phyloP scores from a whole-genome alignment of 306 rosid genomes.

The Vigna radiata region DNA sequence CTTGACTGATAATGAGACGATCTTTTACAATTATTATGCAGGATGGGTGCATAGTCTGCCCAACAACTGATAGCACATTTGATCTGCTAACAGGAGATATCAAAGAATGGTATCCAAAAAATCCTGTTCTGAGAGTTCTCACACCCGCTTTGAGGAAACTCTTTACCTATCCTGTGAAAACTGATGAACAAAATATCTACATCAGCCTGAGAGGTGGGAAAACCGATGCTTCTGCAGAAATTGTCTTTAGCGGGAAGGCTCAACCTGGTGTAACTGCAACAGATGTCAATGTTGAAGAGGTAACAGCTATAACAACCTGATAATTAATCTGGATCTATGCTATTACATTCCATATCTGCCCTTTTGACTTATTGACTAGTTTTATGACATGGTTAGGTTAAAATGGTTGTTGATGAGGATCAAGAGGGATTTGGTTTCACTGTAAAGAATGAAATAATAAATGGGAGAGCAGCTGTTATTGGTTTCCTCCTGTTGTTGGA shows the following conservation, averaged over 20 bases:
- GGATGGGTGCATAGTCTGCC: conserved; percentile 97
- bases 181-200: conserved; percentile 80
- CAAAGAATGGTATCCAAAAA: conserved; percentile 95
- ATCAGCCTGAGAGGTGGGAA: conserved; percentile 62
- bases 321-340: neutral
- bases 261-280: conserved; percentile 87
- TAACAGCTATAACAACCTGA: conserved; percentile 32
- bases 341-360: neutral
- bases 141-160: conserved; percentile 84
- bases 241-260: conserved; percentile 88
- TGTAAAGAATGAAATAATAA: conserved; percentile 77
- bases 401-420: conserved; percentile 83
- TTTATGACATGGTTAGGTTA: conserved; percentile 60
- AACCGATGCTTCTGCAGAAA: conserved; percentile 77
- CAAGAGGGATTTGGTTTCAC: conserved; percentile 77
- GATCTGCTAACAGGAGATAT: conserved; percentile 75
- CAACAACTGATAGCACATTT: conserved; percentile 96
- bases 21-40: conserved; percentile 37
- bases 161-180: conserved; percentile 72
- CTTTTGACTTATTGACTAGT: conserved; percentile 15
- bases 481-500: conserved; percentile 90
- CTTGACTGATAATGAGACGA: conserved; percentile 11
- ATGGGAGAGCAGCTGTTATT: conserved; percentile 87
- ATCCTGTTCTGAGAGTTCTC: conserved; percentile 85
- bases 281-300: conserved; percentile 94